Percentiles rank a stretch among this genome's conserved stretches.
Conservation (phyloP, 1,139 yeast species). For the Suhomyces anneliseae region DNA sequence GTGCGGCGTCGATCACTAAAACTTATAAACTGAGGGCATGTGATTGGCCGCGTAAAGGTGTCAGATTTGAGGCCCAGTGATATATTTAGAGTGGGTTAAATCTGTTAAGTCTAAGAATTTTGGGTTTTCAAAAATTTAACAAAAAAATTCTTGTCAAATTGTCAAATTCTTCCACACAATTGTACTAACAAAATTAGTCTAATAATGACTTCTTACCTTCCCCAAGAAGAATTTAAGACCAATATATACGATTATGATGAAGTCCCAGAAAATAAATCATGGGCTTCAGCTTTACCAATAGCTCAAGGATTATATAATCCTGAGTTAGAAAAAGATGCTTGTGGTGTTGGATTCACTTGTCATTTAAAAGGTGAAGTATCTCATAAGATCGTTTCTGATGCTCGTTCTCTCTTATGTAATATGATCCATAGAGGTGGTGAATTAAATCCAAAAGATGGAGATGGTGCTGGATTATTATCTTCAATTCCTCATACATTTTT, state of each 20-base stretch:
- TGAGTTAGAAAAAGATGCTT: slow-evolving; percentile 91
- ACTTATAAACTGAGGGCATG: slow-evolving; percentile 5
- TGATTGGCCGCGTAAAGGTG: slow-evolving; percentile 5
- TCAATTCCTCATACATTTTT: slow-evolving; percentile 90
- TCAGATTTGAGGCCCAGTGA: not conserved
- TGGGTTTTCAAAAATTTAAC: too few relatives aligned
- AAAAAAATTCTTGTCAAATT: too few relatives aligned
- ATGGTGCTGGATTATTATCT: slow-evolving; percentile 96
- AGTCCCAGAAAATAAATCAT: slow-evolving; percentile 74
- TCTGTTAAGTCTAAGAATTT: too few relatives aligned
- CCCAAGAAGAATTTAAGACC: slow-evolving; percentile 41
- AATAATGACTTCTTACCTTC: slow-evolving; percentile 33
- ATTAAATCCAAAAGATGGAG: slow-evolving; percentile 95
- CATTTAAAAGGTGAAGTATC: slow-evolving; percentile 85
- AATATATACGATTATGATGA: slow-evolving; percentile 67
- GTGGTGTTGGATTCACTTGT: slow-evolving; percentile 98
- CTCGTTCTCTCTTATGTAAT: slow-evolving; percentile 82
- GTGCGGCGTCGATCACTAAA: slow-evolving; percentile 4
- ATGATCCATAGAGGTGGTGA: slow-evolving; percentile 99
- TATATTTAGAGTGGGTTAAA: too few relatives aligned
- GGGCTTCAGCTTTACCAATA: slow-evolving; percentile 89
- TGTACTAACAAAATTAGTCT: slow-evolving; percentile 6
- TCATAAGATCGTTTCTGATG: slow-evolving; percentile 93
- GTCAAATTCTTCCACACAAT: not conserved
- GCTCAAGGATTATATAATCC: slow-evolving; percentile 93